Conservation (phyloP, 2,329 filamentous ascomycete species). For the Drechslerella dactyloides region DNA sequence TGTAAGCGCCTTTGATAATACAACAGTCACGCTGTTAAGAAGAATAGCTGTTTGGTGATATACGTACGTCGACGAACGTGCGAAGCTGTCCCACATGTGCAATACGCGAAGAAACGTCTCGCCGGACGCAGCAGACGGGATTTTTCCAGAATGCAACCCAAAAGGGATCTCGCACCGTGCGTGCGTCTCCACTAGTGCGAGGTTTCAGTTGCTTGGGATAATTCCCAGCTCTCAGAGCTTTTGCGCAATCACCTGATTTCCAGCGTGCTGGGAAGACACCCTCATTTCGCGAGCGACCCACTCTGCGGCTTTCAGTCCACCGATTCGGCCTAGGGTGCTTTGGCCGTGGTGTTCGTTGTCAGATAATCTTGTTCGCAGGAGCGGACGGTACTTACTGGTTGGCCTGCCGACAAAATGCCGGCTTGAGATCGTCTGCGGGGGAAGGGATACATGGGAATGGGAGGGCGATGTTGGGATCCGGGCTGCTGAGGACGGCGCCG, state of each 20-base stretch:
- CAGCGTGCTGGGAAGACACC: constrained; percentile 49
- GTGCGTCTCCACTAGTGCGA: constrained; percentile 18
- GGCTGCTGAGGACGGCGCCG: background rate
- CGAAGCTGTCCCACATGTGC: background rate
- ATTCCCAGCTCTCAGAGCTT: constrained; percentile 24
- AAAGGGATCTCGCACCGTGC: constrained; percentile 3
- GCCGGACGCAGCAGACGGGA: background rate
- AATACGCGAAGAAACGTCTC: background rate
- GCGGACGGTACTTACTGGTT: background rate
- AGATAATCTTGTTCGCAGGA: background rate
- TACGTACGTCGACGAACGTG: background rate
- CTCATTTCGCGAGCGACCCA: constrained; percentile 44
- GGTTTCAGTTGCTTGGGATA: constrained; percentile 22
- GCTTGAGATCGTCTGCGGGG: background rate
- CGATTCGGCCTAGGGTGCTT: background rate
- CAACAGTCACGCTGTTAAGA: background rate
- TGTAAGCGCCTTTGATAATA: constrained; percentile 5
- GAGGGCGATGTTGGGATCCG: background rate
- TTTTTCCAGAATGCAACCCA: constrained; percentile 6
- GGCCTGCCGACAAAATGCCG: background rate
- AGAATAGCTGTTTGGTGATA: background rate
- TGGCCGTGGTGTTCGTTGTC: background rate
- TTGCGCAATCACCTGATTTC: constrained; percentile 51
- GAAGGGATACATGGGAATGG: background rate
- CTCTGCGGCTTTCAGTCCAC: constrained; percentile 23